Evolutionary conservation across 2,329 filamentous ascomycete species (phyloP).

Genomic region (Fusarium mundagurra): DNA sequence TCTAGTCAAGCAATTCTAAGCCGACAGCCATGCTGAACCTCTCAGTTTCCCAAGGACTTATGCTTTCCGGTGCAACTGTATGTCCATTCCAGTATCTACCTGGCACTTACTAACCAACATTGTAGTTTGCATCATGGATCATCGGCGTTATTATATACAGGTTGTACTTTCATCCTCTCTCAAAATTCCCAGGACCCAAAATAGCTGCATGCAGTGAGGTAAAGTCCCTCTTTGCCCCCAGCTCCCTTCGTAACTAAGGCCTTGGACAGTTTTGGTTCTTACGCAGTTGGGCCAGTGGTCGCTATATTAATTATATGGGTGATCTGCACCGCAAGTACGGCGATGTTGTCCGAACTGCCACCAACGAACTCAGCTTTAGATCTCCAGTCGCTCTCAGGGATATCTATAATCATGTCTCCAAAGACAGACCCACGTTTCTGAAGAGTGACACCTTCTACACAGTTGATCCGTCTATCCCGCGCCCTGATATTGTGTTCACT

Average conservation of each 20-base stretch:
- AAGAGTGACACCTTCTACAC: constrained; percentile 22
- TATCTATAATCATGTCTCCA: constrained; percentile 26
- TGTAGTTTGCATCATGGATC: not conserved
- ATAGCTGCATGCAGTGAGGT: constrained; percentile 33
- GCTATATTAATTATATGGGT: not conserved
- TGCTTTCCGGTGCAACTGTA: not conserved
- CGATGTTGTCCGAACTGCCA: constrained; percentile 26
- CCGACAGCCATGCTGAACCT: not conserved
- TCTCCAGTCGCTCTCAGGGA: constrained; percentile 25
- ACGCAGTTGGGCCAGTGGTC: not conserved
- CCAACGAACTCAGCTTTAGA: constrained; percentile 29
- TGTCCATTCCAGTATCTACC: not conserved
- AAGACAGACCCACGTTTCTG: constrained; percentile 3
- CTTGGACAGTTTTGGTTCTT: not conserved
- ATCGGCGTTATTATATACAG: constrained; percentile 5
- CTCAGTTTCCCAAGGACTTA: not conserved
- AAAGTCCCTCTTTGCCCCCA: fast-evolving
- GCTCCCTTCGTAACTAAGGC: not conserved
- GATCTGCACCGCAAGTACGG: constrained; percentile 26
- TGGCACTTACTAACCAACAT: not conserved
- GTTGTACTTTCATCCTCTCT: constrained; percentile 31
- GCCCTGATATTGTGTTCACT: constrained; percentile 4
- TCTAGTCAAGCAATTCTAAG: not conserved
- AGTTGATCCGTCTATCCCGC: not conserved
- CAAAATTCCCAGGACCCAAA: constrained; percentile 35